Base-by-base conservation (phyloP, 1,139 yeast genomes). In the Chernovozyma aurita region DNA sequence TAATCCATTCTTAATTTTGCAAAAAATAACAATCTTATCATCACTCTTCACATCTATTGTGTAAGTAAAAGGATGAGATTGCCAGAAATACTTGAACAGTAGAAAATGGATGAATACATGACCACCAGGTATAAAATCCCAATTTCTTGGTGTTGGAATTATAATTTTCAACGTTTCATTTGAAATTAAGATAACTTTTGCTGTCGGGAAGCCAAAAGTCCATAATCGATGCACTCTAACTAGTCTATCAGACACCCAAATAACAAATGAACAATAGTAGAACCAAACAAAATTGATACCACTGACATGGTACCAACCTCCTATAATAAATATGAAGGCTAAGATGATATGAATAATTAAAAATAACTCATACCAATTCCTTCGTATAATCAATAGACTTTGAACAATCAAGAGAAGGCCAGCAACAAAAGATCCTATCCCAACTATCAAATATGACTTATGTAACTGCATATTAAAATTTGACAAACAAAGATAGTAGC, bases 51-150 rank as follows among this genome's bases (percentile, higher is more conserved):
- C 4, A 7, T 6, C 30, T 11, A 7, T 30, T 9, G 35, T 28
- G 24, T 77, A 68, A 0, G 85, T 75, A 47, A 80, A 80, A 1
- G 86, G 86, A 49, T 80, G 86, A 0, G 81, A 71, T 49, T 80
- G 85, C 76, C 76, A 82, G 39, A 79, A 79, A 35, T 70, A 70
- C 45, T 69, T 53, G 31, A 73, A 62, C 29, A 65, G 55, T 30
- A 71, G 48, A 37, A 78, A 66, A 49, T 78, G 74, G 31, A 80
- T 53, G 47, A 63, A 80, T 1, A 76, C 77, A 50, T 69, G 78
- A 27, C 78, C 73, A 15, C 85, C 84, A 6, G 54, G 54, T 17
- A 30, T 30, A 3, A 47, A 40, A 11, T 41, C 36, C 53, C 51
- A 51, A 36, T 43, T 31, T 13, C 34, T 28, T 6, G 55, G 55